phyloP scores from a whole-genome alignment of 2,329 filamentous ascomycete species.

The Alternaria ventricosa region DNA sequence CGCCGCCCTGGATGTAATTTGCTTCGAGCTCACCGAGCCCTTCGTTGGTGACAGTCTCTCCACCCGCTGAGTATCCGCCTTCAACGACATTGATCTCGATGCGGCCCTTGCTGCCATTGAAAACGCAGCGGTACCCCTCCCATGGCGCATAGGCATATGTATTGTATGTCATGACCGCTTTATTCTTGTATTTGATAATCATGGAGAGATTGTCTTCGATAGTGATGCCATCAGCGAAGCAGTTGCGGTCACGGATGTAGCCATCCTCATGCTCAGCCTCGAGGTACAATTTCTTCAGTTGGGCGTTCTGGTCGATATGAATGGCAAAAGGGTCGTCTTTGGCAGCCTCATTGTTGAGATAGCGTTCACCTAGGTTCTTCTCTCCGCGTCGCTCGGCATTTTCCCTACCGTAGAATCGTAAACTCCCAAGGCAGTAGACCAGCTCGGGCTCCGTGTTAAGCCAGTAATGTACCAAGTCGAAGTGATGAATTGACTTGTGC shows the following conservation, averaged over 20 bases:
- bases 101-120: constrained; percentile 65
- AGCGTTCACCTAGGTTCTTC: constrained; percentile 59
- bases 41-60: constrained; percentile 39
- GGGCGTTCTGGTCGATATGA: constrained; percentile 59
- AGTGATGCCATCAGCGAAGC: constrained; percentile 68
- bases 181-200: constrained; percentile 63
- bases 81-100: constrained; percentile 69
- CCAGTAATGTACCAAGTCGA: constrained; percentile 70
- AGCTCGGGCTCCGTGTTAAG: constrained; percentile 61
- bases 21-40: constrained; percentile 3
- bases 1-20: constrained; percentile 5
- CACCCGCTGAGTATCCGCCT: constrained; percentile 64
- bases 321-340: constrained; percentile 65
- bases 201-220: constrained; percentile 71
- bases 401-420: constrained; percentile 68
- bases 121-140: constrained; percentile 65
- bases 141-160: constrained; percentile 67
- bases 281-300: constrained; percentile 65
- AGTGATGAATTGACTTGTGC: constrained; percentile 69
- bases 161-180: constrained; percentile 65
- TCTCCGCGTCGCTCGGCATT: constrained; percentile 65
- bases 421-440: constrained; percentile 64
- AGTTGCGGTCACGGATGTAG: constrained; percentile 67
- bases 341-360: constrained; percentile 59
- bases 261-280: constrained; percentile 69